Evolutionary conservation across 169 alveolate genomes (phyloP).

Genomic region (Plasmodium knowlesi): DNA sequence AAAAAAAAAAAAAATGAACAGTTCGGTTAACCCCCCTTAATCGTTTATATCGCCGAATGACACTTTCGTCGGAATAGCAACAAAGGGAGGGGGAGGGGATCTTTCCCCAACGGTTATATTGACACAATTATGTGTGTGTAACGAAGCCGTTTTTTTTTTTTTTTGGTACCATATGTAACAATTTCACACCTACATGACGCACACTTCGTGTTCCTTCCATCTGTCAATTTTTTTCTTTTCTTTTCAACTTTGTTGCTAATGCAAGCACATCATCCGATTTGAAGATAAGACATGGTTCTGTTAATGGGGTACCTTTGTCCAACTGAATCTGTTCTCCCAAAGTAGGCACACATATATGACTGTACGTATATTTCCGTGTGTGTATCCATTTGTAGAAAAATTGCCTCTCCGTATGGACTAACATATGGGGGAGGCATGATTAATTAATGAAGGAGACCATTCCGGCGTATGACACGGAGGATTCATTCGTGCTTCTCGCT

Average conservation of each 20-base stretch:
- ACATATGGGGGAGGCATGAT: not conserved
- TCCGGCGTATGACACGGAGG: slow-evolving; percentile 94
- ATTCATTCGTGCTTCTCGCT: slow-evolving; percentile 79
- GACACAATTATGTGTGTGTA: not conserved
- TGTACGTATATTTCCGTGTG: not conserved
- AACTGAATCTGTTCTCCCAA: not conserved
- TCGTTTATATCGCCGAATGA: too few species aligned
- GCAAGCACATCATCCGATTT: not conserved
- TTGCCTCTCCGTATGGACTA: not conserved
- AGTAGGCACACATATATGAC: not conserved
- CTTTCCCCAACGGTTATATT: not conserved
- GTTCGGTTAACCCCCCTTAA: too few species aligned
- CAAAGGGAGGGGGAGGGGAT: not conserved
- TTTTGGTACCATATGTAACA: not conserved
- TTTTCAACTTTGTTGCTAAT: not conserved
- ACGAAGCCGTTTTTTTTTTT: not conserved
- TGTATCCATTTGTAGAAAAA: not conserved
- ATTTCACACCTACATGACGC: not conserved
- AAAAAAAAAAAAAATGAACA: too few species aligned
- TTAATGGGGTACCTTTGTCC: not conserved
- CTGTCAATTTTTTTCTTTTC: not conserved
- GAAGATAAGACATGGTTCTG: not conserved
- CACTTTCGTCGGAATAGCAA: too few species aligned
- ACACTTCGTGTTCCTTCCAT: not conserved
- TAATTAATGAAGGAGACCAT: slow-evolving; percentile 72